A percentile compares a stretch with the other conserved stretches of the same genome.
Conservation (phyloP, 169 alveolate genomes). For the Eimeria sp. region DNA sequence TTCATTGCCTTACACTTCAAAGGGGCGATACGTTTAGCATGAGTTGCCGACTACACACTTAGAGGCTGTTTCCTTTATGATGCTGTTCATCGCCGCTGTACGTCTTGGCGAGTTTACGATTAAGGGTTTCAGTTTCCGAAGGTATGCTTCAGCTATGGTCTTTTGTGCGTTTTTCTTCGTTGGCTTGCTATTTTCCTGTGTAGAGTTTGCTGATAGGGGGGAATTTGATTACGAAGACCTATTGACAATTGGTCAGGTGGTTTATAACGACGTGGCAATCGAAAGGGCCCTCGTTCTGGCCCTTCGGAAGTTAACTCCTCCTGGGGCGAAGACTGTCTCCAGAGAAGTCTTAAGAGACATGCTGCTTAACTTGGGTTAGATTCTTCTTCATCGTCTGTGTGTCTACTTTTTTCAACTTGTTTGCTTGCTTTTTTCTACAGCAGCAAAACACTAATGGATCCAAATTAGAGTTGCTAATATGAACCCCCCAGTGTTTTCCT, state of each 20-base stretch:
- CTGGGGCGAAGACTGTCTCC: constrained; percentile 42
- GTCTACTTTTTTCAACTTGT: background rate
- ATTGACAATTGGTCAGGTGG: constrained; percentile 76
- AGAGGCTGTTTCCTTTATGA: background rate
- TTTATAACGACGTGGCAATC: constrained; percentile 83
- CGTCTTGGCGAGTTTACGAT: background rate
- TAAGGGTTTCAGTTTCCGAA: background rate
- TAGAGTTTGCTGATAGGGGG: constrained; percentile 79
- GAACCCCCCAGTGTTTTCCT: background rate
- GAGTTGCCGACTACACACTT: background rate
- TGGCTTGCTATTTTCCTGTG: too few species aligned
- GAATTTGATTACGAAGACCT: constrained; percentile 83
- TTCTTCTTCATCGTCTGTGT: too few species aligned
- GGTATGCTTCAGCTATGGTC: background rate
- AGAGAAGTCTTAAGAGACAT: constrained; percentile 58
- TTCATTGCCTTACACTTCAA: background rate
- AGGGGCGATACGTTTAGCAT: background rate
- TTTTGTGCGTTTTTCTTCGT: background rate
- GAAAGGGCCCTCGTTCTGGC: constrained; percentile 81
- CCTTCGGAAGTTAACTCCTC: constrained; percentile 57
- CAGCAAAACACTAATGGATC: too few species aligned
- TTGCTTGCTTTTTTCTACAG: background rate
- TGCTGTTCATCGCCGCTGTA: too few species aligned
- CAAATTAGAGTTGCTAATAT: too few species aligned
- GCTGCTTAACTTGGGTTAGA: constrained; percentile 77